phyloP scores from a whole-genome alignment of 306 rosid species.

The Quercus suber region DNA sequence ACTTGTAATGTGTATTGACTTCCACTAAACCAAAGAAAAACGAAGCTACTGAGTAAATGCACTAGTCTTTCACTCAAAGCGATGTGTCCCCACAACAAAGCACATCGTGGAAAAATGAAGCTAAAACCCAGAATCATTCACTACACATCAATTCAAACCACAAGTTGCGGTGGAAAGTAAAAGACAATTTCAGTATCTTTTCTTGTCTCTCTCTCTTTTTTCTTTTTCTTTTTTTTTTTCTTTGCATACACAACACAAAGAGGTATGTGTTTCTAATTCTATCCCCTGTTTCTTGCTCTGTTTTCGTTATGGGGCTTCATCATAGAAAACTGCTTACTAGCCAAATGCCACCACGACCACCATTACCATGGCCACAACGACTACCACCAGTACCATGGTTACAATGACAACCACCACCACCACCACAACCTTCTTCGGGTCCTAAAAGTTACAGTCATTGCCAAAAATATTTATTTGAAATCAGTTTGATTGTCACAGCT shows the following conservation, averaged over 20 bases:
- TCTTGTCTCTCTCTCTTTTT: neutral
- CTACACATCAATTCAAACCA: neutral
- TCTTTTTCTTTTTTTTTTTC: no score
- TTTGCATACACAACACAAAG: neutral
- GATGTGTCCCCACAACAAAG: neutral
- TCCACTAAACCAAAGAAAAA: neutral
- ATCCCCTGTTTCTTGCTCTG: conserved; percentile 4
- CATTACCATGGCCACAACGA: no score
- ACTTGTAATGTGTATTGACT: conserved; percentile 4
- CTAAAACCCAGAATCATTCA: neutral
- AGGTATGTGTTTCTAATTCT: neutral
- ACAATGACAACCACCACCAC: rapidly evolving
- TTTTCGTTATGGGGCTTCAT: conserved; percentile 17
- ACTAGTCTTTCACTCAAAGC: conserved; percentile 4
- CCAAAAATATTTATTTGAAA: neutral
- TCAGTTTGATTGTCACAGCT: conserved; percentile 6
- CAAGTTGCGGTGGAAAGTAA: neutral
- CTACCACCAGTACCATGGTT: rapidly evolving
- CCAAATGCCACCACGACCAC: no score
- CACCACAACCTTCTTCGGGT: no score
- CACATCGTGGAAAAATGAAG: neutral
- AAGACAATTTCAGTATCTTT: neutral
- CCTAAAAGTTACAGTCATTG: no score
- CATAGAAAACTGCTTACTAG: neutral
- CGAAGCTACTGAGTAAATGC: conserved; percentile 19